A percentile compares a stretch with the other conserved stretches of the same genome.
Evolutionary conservation across 2,329 filamentous ascomycete species (phyloP).

Genomic region (Pezicula radicicola): DNA sequence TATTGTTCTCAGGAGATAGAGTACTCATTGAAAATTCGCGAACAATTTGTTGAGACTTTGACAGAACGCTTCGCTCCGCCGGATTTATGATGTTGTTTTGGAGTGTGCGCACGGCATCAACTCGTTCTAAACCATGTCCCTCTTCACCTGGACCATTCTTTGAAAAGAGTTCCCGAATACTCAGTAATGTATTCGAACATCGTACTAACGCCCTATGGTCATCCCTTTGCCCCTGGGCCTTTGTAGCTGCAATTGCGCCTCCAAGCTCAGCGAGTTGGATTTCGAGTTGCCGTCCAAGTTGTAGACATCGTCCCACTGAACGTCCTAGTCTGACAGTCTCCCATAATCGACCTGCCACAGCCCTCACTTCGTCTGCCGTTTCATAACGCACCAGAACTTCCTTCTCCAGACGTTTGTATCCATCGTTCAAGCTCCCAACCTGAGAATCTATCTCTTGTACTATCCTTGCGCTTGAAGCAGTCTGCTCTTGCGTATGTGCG

Average conservation of each 20-base stretch:
- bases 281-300: slow-evolving; percentile 82
- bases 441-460: slow-evolving; percentile 76
- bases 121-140: slow-evolving; percentile 69
- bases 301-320: slow-evolving; percentile 73
- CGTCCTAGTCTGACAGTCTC: slow-evolving; percentile 75
- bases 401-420: slow-evolving; percentile 80
- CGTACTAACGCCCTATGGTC: slow-evolving; percentile 79
- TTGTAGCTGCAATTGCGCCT: slow-evolving; percentile 29
- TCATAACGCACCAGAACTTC: slow-evolving; percentile 86
- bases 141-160: slow-evolving; percentile 69
- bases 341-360: slow-evolving; percentile 76
- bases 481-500: slow-evolving; percentile 72
- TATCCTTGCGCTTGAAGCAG: slow-evolving; percentile 68
- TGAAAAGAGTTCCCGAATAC: slow-evolving; percentile 69
- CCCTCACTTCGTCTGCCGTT: slow-evolving; percentile 76
- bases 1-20: slow-evolving; percentile 39
- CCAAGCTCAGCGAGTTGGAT: slow-evolving; percentile 72
- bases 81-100: slow-evolving; percentile 67
- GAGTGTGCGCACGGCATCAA: slow-evolving; percentile 70
- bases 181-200: slow-evolving; percentile 76
- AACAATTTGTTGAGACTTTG: slow-evolving; percentile 73
- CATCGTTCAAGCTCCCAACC: slow-evolving; percentile 75
- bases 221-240: slow-evolving; percentile 41
- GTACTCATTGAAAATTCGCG: slow-evolving; percentile 78
- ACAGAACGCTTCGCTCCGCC: slow-evolving; percentile 70